Conservation (phyloP, 2,329 filamentous ascomycete genomes). For the Aspergillus tanneri region DNA sequence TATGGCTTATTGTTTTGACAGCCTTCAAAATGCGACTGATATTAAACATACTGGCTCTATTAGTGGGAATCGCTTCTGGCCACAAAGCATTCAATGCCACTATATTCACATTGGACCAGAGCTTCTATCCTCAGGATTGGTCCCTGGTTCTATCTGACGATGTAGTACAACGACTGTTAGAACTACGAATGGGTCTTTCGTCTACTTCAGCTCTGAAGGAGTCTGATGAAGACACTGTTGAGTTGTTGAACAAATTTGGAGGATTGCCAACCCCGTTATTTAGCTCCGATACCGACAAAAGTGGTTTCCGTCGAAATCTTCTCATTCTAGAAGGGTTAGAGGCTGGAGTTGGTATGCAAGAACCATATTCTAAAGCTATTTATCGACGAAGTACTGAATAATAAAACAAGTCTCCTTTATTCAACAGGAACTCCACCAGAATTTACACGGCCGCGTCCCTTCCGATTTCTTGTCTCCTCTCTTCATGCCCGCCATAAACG, state of each 20-base stretch:
- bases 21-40: conserved; percentile 29
- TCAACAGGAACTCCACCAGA: conserved; percentile 9
- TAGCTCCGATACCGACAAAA: conserved; percentile 25
- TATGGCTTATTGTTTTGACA: background rate
- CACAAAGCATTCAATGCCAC: conserved; percentile 33
- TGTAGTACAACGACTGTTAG: conserved; percentile 39
- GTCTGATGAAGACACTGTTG: conserved; percentile 52
- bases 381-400: background rate
- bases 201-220: conserved; percentile 44
- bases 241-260: conserved; percentile 61
- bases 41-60: conserved; percentile 29
- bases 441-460: conserved; percentile 5
- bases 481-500: conserved; percentile 5
- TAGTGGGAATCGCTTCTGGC: conserved; percentile 25
- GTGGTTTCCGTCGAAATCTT: conserved; percentile 30
- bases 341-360: conserved; percentile 58
- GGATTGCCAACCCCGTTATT: conserved; percentile 55
- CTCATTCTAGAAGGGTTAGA: conserved; percentile 57
- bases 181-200: conserved; percentile 51
- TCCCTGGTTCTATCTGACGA: conserved; percentile 28
- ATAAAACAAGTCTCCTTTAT: conserved; percentile 11
- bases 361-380: conserved; percentile 28
- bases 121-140: too few relatives aligned
- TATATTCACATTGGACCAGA: conserved; percentile 34
- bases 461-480: conserved; percentile 6